Evolutionary conservation across 139 green algal genomes (phyloP).

Genomic region (Zygnema cylindricum): DNA sequence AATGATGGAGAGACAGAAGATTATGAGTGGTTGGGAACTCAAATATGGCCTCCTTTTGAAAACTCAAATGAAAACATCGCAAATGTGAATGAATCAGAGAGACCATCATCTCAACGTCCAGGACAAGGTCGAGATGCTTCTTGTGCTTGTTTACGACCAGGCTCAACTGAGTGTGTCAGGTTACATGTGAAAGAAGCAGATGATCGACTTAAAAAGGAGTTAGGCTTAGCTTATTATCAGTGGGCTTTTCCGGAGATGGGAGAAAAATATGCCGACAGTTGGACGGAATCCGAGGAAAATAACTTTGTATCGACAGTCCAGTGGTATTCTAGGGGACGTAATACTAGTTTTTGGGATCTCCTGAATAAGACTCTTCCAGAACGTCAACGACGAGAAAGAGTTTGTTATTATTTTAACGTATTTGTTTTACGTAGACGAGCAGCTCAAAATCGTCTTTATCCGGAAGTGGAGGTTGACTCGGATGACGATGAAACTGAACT

Average conservation of each 20-base stretch:
- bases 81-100: neutral
- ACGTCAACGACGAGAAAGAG: slow-evolving; percentile 12
- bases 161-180: slow-evolving; percentile 12
- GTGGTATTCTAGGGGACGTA: slow-evolving; percentile 3
- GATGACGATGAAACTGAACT: slow-evolving; percentile 39
- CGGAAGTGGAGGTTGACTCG: slow-evolving; percentile 16
- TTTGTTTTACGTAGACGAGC: slow-evolving; percentile 32
- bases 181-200: slow-evolving; percentile 29
- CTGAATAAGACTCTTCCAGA: slow-evolving; percentile 18
- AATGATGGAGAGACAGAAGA: neutral
- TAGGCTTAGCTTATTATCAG: slow-evolving; percentile 24
- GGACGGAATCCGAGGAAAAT: slow-evolving; percentile 17
- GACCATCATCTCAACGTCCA: neutral
- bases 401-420: slow-evolving; percentile 43
- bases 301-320: slow-evolving; percentile 16
- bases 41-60: slow-evolving; percentile 14
- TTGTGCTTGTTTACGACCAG: neutral
- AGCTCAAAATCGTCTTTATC: slow-evolving; percentile 32
- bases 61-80: neutral
- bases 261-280: slow-evolving; percentile 26
- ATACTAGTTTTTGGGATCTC: slow-evolving; percentile 8
- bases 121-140: neutral
- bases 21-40: slow-evolving; percentile 20
- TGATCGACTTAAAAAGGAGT: slow-evolving; percentile 10
- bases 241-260: slow-evolving; percentile 19